Evolutionary conservation across 1,284 basidiomycete species (phyloP), one percentile per base, ranked within the genome.

Genomic region (Malassezia sympodialis): DNA sequence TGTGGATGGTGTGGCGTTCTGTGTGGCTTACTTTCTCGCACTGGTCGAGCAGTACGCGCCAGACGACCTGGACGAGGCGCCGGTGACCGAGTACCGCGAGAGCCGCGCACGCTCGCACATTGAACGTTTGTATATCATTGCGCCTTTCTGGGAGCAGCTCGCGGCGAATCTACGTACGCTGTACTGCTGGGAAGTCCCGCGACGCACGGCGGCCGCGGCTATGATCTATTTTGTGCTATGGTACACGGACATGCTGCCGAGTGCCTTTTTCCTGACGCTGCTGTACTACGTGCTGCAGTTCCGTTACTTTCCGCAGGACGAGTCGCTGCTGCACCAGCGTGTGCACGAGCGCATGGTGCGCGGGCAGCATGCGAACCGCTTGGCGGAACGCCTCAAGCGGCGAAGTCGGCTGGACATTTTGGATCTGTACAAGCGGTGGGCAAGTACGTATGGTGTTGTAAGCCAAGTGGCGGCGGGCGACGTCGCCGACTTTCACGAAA

Each of bases 211-310:
- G 0, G 59, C 63, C 14, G 66, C 65, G 6, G 67, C 69, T 21
- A 74, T 73, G 72, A 59, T 66, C 52, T 74, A 74, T 55, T 74
- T 73, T 57, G 64, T 69, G n/a, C 60, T 74, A 14, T 74, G 72
- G 72, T 72, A 68, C 47, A 66, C 65, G 46, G 68, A 74, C 45
- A 54, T 71, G 55, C 61, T 74, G n/a, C 68, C 69, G 1, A 66
- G 68, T 0, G 70, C 71, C 11, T 71, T 72, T 48, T 53, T 70
- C n/a, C 58, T 67, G 26, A 62, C 52, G 44, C 49, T 72, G 50
- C 65, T 72, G 49, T 73, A 66, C 60, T 63, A 61, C 51, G 65
- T 73, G 40, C 56, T 66, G 58, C 60, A 68, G 17, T 74, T 73
- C 60, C 69, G 72, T 45, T 74, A 69, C 56, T 67, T 74, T 46